Conservation (phyloP, 805 yeast species). For the Kazachstania taianensis region DNA sequence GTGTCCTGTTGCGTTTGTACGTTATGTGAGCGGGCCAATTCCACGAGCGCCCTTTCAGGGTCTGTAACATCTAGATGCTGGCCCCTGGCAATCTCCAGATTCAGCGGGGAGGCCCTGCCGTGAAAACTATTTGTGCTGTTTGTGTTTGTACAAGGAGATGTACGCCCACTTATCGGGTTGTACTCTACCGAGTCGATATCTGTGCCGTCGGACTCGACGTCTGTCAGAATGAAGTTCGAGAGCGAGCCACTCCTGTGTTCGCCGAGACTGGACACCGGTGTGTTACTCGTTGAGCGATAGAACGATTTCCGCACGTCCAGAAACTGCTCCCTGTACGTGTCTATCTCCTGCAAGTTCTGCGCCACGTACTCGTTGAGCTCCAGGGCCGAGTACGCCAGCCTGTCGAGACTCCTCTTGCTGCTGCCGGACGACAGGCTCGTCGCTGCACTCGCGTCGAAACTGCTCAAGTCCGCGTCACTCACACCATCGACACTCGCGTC, state of each 20-base stretch:
- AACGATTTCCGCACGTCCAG: conserved; percentile 1
- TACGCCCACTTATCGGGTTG: background rate
- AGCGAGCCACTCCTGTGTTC: conserved; percentile 10
- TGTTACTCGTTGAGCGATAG: background rate
- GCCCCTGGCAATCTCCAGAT: background rate
- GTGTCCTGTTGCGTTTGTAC: background rate
- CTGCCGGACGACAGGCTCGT: background rate
- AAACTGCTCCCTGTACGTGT: conserved; percentile 15
- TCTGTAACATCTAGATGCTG: background rate
- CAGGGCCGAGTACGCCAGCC: conserved; percentile 21
- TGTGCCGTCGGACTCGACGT: conserved; percentile 3
- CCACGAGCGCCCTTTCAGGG: background rate
- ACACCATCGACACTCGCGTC: background rate
- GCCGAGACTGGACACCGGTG: background rate
- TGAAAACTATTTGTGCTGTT: background rate
- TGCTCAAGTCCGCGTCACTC: background rate
- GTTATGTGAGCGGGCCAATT: conserved; percentile 17
- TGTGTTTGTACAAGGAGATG: too few species aligned
- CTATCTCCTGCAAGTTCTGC: conserved; percentile 19
- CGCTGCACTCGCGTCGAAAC: background rate
- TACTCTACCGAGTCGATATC: conserved; percentile 1
- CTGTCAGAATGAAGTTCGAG: conserved; percentile 25
- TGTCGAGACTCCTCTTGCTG: background rate
- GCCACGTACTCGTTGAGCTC: conserved; percentile 20
- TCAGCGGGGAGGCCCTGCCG: conserved; percentile 1